phyloP scores from a whole-genome alignment of 345 rosid species.

The Dipteronia sinensis region DNA sequence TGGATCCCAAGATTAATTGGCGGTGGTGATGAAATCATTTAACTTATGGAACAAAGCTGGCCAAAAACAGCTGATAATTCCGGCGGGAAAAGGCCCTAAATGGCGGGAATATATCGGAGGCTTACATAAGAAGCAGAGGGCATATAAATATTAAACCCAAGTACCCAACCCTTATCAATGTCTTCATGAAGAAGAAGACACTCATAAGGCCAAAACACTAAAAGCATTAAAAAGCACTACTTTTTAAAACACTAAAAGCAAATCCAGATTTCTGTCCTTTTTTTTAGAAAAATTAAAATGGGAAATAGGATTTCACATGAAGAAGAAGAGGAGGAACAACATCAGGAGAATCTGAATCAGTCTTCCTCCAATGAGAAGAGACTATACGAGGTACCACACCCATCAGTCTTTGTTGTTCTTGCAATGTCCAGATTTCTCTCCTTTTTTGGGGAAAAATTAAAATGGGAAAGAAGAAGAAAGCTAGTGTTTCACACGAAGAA shows the following conservation, averaged over 20 bases:
- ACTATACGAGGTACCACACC: conserved; percentile 55
- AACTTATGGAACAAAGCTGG: not conserved
- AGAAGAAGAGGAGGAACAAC: conserved; percentile 36
- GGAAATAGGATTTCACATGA: conserved; percentile 59
- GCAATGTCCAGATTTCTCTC: no score
- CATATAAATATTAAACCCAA: not conserved
- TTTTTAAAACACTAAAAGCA: no score
- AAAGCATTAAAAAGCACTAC: no score
- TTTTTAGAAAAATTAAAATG: conserved; percentile 29
- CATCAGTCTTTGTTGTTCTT: no score
- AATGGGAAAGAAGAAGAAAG: conserved; percentile 64
- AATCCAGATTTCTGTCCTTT: no score
- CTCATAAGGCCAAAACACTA: no score
- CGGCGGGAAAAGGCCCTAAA: conserved; percentile 26
- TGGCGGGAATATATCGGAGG: conserved; percentile 34
- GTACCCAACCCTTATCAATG: not conserved
- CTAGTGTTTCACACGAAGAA: conserved; percentile 50
- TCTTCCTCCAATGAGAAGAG: conserved; percentile 35
- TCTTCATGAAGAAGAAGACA: no score
- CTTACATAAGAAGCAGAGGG: not conserved
- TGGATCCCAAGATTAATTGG: not conserved
- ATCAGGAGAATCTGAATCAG: conserved; percentile 21
- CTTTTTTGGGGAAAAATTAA: not conserved
- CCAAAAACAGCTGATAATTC: not conserved
- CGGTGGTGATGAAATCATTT: not conserved